Percentiles rank a stretch among this genome's conserved stretches.
phyloP scores from a whole-genome alignment of 495 filamentous ascomycete species.

The Massariosphaeria phaeospora region DNA sequence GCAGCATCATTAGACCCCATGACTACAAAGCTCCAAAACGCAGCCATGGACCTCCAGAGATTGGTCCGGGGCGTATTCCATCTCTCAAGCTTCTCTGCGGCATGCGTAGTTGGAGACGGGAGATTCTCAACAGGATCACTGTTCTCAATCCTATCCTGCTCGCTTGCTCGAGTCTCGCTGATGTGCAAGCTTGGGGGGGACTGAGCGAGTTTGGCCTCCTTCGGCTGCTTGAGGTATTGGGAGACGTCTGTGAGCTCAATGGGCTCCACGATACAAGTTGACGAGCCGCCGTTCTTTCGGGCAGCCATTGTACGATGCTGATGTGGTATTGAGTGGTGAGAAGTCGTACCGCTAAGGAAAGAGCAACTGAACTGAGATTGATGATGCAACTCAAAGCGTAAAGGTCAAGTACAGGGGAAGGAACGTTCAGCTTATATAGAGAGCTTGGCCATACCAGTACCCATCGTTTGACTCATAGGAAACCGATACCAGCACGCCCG shows the following conservation, averaged over 20 bases:
- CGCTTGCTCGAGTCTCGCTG: not conserved
- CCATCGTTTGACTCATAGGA: too few species aligned
- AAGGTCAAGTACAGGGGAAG: too few species aligned
- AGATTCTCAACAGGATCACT: slow-evolving; percentile 39
- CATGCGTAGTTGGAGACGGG: slow-evolving; percentile 40
- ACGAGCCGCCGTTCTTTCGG: slow-evolving; percentile 31
- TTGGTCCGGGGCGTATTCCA: slow-evolving; percentile 72
- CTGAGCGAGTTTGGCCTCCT: not conserved
- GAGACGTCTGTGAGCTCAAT: slow-evolving; percentile 27
- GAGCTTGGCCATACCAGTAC: too few species aligned
- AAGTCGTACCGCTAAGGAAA: not conserved
- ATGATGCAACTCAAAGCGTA: too few species aligned
- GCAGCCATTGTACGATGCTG: slow-evolving; percentile 4
- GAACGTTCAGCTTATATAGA: too few species aligned
- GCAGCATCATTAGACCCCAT: slow-evolving; percentile 82
- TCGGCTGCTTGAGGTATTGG: not conserved
- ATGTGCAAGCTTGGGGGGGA: slow-evolving; percentile 9
- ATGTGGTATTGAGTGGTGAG: not conserved
- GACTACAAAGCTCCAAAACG: slow-evolving; percentile 69
- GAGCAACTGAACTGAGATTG: not conserved
- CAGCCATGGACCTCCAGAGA: slow-evolving; percentile 57
- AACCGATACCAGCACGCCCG: too few species aligned
- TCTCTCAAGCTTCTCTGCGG: slow-evolving; percentile 39
- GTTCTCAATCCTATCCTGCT: not conserved
- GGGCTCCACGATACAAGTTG: slow-evolving; percentile 31